Evolutionary conservation across 768 basidiomycete genomes (phyloP).

Genomic region (Lactarius deliciosus): DNA sequence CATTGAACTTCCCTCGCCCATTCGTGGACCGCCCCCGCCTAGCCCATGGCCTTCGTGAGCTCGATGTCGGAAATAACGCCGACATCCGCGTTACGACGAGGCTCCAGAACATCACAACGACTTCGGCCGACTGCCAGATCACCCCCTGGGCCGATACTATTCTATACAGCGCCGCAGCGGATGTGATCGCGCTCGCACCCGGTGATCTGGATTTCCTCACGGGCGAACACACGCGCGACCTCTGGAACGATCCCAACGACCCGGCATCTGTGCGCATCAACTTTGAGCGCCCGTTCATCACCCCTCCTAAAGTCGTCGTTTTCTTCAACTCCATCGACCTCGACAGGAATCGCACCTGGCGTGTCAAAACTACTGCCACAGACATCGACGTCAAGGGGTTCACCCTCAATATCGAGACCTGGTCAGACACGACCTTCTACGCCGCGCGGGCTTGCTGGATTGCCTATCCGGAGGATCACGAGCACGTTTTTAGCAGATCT

Average conservation of each 20-base stretch:
- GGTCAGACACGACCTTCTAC: too few species aligned
- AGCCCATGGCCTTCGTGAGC: not conserved
- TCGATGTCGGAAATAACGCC: not conserved
- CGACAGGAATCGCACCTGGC: not conserved
- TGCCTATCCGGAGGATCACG: too few species aligned
- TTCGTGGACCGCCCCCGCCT: slow-evolving; percentile 1
- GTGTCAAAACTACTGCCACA: not conserved
- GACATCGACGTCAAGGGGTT: not conserved
- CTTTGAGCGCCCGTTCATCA: not conserved
- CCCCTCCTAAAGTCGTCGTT: not conserved
- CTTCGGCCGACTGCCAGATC: not conserved
- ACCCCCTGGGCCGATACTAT: not conserved
- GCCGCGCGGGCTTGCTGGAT: too few species aligned
- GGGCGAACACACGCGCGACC: not conserved
- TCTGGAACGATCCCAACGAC: not conserved
- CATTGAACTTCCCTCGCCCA: not conserved
- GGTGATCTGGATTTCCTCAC: not conserved
- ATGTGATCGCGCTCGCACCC: not conserved
- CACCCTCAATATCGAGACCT: not conserved
- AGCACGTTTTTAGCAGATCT: too few species aligned
- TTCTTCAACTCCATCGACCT: not conserved
- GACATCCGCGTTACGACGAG: not conserved
- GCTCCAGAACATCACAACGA: not conserved
- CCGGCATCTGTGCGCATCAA: not conserved
- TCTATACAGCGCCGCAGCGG: not conserved